Base-by-base conservation (phyloP, 2,329 filamentous ascomycete species). In the Exophiala mesophila region DNA sequence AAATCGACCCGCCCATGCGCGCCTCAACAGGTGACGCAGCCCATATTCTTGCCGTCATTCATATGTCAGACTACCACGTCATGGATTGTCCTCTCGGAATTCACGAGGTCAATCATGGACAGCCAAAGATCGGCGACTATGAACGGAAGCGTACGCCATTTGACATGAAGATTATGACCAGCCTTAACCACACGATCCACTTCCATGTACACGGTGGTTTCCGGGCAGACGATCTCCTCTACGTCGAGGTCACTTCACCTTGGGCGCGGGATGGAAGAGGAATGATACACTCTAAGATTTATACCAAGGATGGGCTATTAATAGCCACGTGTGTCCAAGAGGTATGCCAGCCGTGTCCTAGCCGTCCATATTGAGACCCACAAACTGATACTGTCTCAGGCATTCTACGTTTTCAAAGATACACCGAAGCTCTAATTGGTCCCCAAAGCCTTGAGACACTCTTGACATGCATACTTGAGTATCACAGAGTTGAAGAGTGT, bases 371-470 rank as follows among this genome's bases (percentile, higher is more conserved):
- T n/a, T n/a, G n/a, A n/a, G n/a, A n/a, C n/a, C n/a, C n/a, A n/a
- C n/a, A n/a, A n/a, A n/a, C n/a, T n/a, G n/a, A n/a, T n/a, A n/a
- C n/a, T n/a, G n/a, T 23, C 19, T 6, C 21, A 54, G 51, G 48
- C 50, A 7, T 55, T 52, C 23, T 54, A 55, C 26, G 48, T 55
- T n/a, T 47, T 55, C 33, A 54, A 52, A 19, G 42, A 53, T 10
- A 32, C 29, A 18, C 23, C 50, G 2, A 49, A 53, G 40, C 42
- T 47, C 13, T 45, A 24, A 36, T 18, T 16, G 8, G 20, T n/a
- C n/a, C n/a, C n/a, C n/a, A n/a, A n/a, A n/a, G n/a, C n/a, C n/a
- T n/a, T n/a, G n/a, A n/a, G n/a, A n/a, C n/a, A n/a, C n/a, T n/a
- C n/a, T n/a, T n/a, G n/a, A n/a, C n/a, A n/a, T n/a, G n/a, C n/a